phyloP scores from a whole-genome alignment of 2,329 filamentous ascomycete genomes.

The Verticillium isaacii region DNA sequence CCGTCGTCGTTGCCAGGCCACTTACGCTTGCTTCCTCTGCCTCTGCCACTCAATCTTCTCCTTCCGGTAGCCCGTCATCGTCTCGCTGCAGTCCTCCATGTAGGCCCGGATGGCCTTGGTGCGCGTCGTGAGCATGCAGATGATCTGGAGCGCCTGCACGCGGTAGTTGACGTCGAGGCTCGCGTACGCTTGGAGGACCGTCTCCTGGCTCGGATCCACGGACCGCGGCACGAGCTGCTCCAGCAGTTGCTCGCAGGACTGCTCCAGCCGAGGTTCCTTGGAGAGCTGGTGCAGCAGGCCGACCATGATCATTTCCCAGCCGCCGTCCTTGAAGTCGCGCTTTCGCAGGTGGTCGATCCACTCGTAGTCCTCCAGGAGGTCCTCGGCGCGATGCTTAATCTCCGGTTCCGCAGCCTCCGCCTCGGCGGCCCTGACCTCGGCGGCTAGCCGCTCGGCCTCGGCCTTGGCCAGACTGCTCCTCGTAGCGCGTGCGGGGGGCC shows the following conservation, averaged over 20 bases:
- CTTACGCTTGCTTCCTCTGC: constrained; percentile 63
- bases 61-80: constrained; percentile 93
- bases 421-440: constrained; percentile 52
- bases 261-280: constrained; percentile 63
- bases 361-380: constrained; percentile 68
- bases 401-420: constrained; percentile 40
- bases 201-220: constrained; percentile 73
- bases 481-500: constrained; percentile 66
- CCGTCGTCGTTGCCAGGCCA: constrained; percentile 13
- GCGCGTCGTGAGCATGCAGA: constrained; percentile 79
- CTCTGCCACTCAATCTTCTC: constrained; percentile 92
- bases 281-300: constrained; percentile 83
- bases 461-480: constrained; percentile 80
- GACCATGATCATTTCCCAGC: constrained; percentile 87
- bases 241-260: constrained; percentile 74
- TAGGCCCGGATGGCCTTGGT: constrained; percentile 84
- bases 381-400: constrained; percentile 64
- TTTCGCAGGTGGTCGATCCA: constrained; percentile 84
- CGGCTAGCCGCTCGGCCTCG: constrained; percentile 65
- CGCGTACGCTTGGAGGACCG: constrained; percentile 67
- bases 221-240: constrained; percentile 76
- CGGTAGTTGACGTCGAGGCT: constrained; percentile 78
- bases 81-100: constrained; percentile 86
- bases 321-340: constrained; percentile 80
- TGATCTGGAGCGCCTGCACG: constrained; percentile 73